phyloP scores from a whole-genome alignment of 495 filamentous ascomycete genomes.

The Immersiella caudata region DNA sequence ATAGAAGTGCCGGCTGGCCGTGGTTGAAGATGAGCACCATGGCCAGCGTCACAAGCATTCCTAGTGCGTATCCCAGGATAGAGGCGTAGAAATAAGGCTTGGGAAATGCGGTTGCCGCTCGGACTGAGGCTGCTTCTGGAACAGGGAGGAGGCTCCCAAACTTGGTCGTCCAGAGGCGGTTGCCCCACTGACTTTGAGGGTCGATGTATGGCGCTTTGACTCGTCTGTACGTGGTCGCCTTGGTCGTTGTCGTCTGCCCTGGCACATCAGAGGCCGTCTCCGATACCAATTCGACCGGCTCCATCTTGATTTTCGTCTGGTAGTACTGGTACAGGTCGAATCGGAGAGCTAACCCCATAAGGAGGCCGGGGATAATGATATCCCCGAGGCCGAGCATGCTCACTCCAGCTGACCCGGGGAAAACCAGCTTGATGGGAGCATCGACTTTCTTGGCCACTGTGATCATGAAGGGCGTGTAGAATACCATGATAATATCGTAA shows the following conservation, averaged over 20 bases:
- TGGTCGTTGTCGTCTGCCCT: slow-evolving; percentile 35
- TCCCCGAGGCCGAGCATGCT: slow-evolving; percentile 94
- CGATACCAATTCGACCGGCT: slow-evolving; percentile 41
- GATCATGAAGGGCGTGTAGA: slow-evolving; percentile 97
- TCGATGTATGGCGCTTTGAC: slow-evolving; percentile 61
- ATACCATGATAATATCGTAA: slow-evolving; percentile 97
- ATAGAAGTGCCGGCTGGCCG: slow-evolving; percentile 88
- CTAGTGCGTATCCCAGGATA: slow-evolving; percentile 74
- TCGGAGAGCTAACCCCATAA: slow-evolving; percentile 83
- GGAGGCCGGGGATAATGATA: slow-evolving; percentile 90
- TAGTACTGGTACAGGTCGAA: slow-evolving; percentile 91
- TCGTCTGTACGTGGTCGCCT: slow-evolving; percentile 36
- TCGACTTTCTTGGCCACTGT: slow-evolving; percentile 90
- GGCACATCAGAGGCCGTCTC: slow-evolving; percentile 38
- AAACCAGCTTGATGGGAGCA: slow-evolving; percentile 90
- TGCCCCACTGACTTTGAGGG: slow-evolving; percentile 75
- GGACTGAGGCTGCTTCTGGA: slow-evolving; percentile 46
- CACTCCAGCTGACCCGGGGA: slow-evolving; percentile 67
- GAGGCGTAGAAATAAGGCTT: slow-evolving; percentile 88
- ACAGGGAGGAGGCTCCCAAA: slow-evolving; percentile 34
- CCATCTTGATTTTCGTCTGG: slow-evolving; percentile 47
- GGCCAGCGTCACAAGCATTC: slow-evolving; percentile 75
- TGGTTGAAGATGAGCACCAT: slow-evolving; percentile 79
- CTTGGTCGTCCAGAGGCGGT: slow-evolving; percentile 75
- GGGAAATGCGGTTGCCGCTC: slow-evolving; percentile 61